phyloP scores from a whole-genome alignment of 345 rosid genomes.

The Camelina neglecta region DNA sequence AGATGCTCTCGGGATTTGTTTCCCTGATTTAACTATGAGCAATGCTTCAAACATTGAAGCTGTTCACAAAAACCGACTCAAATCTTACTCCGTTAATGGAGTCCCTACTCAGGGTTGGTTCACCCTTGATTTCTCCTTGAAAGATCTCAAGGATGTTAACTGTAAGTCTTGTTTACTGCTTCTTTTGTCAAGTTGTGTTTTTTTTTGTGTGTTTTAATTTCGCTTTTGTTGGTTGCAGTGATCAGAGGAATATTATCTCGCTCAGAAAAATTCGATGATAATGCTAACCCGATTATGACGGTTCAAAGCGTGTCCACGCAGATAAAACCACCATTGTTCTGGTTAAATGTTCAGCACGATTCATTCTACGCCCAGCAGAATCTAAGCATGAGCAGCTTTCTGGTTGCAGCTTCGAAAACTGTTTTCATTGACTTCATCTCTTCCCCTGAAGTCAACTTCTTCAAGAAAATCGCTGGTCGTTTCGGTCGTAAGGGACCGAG shows the following conservation, averaged over 20 bases:
- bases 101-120: constrained; percentile 58
- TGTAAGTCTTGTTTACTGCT: constrained; percentile 53
- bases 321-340: constrained; percentile 50
- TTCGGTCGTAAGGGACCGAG: constrained; percentile 52
- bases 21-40: constrained; percentile 60
- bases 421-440: constrained; percentile 63
- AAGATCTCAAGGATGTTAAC: constrained; percentile 38
- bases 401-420: constrained; percentile 51
- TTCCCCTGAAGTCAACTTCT: constrained; percentile 83
- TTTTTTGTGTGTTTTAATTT: not conserved
- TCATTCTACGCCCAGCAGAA: constrained; percentile 68
- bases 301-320: constrained; percentile 47
- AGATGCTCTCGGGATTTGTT: constrained; percentile 77
- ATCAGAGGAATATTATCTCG: constrained; percentile 28
- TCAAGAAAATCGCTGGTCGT: constrained; percentile 56
- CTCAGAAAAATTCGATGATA: constrained; percentile 14
- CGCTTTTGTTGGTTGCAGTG: constrained; percentile 17
- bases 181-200: not conserved
- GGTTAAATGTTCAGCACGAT: constrained; percentile 91
- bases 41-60: constrained; percentile 42
- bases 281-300: constrained; percentile 43
- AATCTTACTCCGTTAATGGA: constrained; percentile 61
- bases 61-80: constrained; percentile 16
- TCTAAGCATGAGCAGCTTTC: constrained; percentile 68
- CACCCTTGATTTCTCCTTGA: constrained; percentile 64